Conservation (phyloP, 495 filamentous ascomycete species). For the Penicillium flavigenum region DNA sequence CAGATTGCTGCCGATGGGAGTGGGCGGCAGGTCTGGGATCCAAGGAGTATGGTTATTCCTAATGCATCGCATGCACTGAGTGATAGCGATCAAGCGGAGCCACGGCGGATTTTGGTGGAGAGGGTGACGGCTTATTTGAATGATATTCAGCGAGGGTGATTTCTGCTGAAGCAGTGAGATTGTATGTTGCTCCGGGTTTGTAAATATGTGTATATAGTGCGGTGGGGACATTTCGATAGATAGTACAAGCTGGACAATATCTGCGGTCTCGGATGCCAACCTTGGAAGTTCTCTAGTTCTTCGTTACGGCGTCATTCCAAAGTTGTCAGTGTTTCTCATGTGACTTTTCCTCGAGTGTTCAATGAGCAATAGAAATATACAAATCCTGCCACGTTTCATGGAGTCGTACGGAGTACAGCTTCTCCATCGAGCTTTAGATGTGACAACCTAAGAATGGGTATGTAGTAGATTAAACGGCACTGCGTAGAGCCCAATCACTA, state of each 20-base stretch:
- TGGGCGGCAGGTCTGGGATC: slow-evolving; percentile 37
- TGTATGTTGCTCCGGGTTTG: neutral
- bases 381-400: neutral
- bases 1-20: slow-evolving; percentile 49
- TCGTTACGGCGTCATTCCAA: neutral
- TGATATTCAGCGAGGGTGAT: slow-evolving; percentile 22
- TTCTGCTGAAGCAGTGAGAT: neutral
- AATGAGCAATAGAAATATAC: neutral
- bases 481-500: neutral
- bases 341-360: neutral
- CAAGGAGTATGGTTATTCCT: slow-evolving; percentile 44
- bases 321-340: neutral
- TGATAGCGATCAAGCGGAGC: slow-evolving; percentile 47
- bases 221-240: neutral
- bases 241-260: neutral
- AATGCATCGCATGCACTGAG: slow-evolving; percentile 48
- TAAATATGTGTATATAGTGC: neutral
- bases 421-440: neutral
- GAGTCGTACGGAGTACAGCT: neutral
- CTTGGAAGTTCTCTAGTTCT: neutral
- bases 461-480: neutral
- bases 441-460: neutral
- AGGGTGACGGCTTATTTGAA: slow-evolving; percentile 36
- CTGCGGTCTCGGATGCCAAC: neutral
- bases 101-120: slow-evolving; percentile 36